Percentiles rank a stretch among this genome's conserved stretches.
Evolutionary conservation across 208 protist genomes (phyloP).

Genomic region (Trichomonas vaginalis): DNA sequence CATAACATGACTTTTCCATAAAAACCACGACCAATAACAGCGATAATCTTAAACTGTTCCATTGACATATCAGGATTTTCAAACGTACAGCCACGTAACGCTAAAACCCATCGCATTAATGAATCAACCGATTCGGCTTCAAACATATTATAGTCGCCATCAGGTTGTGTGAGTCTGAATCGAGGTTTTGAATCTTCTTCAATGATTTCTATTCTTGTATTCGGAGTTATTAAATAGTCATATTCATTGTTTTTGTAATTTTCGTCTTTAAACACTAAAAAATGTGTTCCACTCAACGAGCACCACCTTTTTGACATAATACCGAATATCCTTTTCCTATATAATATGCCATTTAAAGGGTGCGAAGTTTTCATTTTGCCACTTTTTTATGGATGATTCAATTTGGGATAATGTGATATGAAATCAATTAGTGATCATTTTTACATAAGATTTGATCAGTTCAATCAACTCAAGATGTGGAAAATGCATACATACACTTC

Average conservation of each 20-base stretch:
- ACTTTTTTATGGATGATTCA: too few species aligned
- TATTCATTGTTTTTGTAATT: background rate
- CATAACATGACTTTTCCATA: conserved; percentile 15
- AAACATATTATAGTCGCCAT: background rate
- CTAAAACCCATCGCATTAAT: background rate
- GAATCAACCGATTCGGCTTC: background rate
- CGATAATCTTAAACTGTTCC: background rate
- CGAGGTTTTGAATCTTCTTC: background rate
- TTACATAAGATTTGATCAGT: too few species aligned
- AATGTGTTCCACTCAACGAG: background rate
- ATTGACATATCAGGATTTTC: background rate
- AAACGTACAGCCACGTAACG: background rate
- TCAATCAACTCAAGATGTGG: too few species aligned
- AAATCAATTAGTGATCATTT: too few species aligned
- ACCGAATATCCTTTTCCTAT: background rate
- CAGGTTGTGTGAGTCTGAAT: background rate
- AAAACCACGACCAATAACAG: background rate
- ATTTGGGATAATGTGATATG: too few species aligned
- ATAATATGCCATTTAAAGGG: background rate
- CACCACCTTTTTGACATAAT: background rate
- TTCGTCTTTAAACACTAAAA: background rate
- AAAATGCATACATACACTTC: too few species aligned
- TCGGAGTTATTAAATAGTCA: background rate
- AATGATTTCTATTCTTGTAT: background rate
- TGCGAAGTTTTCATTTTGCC: background rate